A percentile compares a stretch with the other conserved stretches of the same genome.
These are phyloP conservation scores for Ophiostoma montium DNA, from an alignment of 2,329 filamentous ascomycete genomes.

Conservation along the genomic window DNA sequence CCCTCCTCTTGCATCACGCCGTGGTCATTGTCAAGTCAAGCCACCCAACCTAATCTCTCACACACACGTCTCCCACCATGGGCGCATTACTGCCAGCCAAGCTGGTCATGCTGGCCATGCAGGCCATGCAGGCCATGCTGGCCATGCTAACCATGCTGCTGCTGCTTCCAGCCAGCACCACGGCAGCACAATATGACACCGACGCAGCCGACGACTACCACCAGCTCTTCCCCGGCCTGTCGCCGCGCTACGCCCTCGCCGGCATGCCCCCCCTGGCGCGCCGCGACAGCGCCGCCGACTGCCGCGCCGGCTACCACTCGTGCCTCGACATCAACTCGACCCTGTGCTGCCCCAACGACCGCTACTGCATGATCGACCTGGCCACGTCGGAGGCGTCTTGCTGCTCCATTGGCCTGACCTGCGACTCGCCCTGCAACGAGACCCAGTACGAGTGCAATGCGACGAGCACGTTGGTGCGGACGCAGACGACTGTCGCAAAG, in stretches of 20 bases:
- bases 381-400: slow-evolving; percentile 15
- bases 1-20: too few species aligned
- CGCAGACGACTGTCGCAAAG: too few species aligned
- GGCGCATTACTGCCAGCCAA: too few species aligned
- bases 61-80: too few species aligned
- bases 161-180: not conserved
- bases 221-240: not conserved
- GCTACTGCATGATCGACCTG: slow-evolving; percentile 21
- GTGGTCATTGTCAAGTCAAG: too few species aligned
- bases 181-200: not conserved
- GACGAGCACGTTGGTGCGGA: too few species aligned
- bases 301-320: slow-evolving; percentile 10
- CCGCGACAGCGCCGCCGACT: slow-evolving; percentile 6
- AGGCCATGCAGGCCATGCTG: too few species aligned
- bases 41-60: too few species aligned
- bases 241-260: slow-evolving; percentile 6
- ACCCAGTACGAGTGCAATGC: slow-evolving; percentile 18
- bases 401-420: slow-evolving; percentile 20
- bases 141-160: too few species aligned
- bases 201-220: not conserved
- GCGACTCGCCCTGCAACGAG: slow-evolving; percentile 19
- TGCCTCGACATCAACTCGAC: slow-evolving; percentile 17
- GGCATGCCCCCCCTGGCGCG: slow-evolving; percentile 3
- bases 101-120: too few species aligned
- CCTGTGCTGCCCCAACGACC: slow-evolving; percentile 16